Evolutionary conservation across 805 yeast species (phyloP), one percentile per base, ranked within the genome.

Genomic region (Metschnikowia cerradonensis): DNA sequence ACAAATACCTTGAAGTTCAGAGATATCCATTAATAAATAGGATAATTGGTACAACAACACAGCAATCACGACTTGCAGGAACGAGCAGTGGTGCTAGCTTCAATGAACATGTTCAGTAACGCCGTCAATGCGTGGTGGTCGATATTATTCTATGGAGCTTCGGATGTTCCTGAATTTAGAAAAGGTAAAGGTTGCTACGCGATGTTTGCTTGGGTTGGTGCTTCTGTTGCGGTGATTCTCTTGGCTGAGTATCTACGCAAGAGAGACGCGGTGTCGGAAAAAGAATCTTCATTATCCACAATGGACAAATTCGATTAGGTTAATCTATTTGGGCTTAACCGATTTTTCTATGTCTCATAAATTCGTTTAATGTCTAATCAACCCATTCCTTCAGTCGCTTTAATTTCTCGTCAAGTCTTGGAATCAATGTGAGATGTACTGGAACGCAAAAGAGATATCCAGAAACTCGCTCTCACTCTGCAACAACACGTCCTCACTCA

Each of bases 401-500:
- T 26, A 26, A 8, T 26, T 26, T 26, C 30, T 4, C 4, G 30
- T 26, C 30, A 26, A 8, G 30, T 26, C 10, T 26, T 26, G 30
- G 30, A 11, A 22, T 39, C 30, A 77, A 67, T 92, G 98, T 0
- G 97, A 91, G 32, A 92, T 83, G 65, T 92, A 92, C 67, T 94
- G 97, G 73, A 94, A 94, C 3, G 89, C 95, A 68, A 84, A 94
- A 47, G 90, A 80, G 19, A 94, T 82, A 44, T 88, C 90, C 36
- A 81, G 77, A 58, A 78, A 79, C 19, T 79, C 77, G 17, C 77
- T 70, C 65, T 94, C 99, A 60, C 87, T 90, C 56, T 81, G 78
- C 52, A 94, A 71, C 46, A 94, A 70, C 53, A 81, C 78, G 63
- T 94, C 99, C 59, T 90, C 88, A 19, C 90, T 88, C 32, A 71